Evolutionary conservation across 1,139 yeast species (phyloP).

Genomic region (Yamadazyma kanchanaburiensis): DNA sequence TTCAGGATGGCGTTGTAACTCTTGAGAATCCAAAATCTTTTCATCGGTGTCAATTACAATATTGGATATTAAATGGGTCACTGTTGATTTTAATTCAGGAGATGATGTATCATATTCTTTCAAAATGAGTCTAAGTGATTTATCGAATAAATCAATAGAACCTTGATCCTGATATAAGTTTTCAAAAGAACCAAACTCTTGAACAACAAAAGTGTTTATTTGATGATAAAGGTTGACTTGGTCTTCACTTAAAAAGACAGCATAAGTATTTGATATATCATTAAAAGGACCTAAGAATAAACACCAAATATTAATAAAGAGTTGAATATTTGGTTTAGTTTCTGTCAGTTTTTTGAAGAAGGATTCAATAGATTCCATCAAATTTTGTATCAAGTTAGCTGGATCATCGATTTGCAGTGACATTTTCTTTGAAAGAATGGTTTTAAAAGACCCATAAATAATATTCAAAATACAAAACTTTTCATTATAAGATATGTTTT

Average conservation of each 20-base stretch:
- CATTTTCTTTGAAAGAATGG: conserved; percentile 15
- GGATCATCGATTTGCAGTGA: conserved; percentile 19
- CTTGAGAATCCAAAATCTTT: too few relatives aligned
- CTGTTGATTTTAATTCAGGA: background rate
- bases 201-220: conserved; percentile 22
- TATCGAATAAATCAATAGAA: conserved; percentile 14
- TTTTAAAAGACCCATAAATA: conserved; percentile 24
- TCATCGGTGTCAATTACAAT: too few relatives aligned
- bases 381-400: conserved; percentile 16
- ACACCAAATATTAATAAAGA: conserved; percentile 32
- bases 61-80: background rate
- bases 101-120: conserved; percentile 6
- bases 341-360: conserved; percentile 21
- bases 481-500: conserved; percentile 11
- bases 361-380: conserved; percentile 21
- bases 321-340: conserved; percentile 12
- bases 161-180: conserved; percentile 10
- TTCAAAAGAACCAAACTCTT: conserved; percentile 17
- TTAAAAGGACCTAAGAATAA: conserved; percentile 18
- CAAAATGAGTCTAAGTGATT: conserved; percentile 9
- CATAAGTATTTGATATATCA: conserved; percentile 10
- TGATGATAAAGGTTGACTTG: conserved; percentile 24
- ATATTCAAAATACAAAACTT: conserved; percentile 19
- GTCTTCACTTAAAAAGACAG: conserved; percentile 14
- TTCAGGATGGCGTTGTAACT: too few relatives aligned